Evolutionary conservation across 345 rosid genomes (phyloP).

Genomic region (Turritis glabra): DNA sequence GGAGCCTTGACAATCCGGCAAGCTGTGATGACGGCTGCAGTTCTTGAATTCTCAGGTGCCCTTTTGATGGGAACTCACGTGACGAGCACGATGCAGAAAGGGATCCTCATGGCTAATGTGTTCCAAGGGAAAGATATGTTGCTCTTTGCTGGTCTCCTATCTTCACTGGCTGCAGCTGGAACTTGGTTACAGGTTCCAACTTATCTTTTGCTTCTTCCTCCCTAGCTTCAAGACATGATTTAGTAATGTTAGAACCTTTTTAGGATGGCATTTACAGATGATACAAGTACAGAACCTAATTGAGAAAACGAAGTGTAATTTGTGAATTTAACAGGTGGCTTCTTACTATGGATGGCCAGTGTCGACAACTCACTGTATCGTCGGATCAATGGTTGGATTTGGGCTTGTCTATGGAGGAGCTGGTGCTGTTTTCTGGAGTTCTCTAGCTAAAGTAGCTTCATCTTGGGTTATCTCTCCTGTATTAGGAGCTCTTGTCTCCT

Average conservation of each 20-base stretch:
- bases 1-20: constrained; percentile 82
- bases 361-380: constrained; percentile 95
- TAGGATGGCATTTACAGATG: not conserved
- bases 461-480: constrained; percentile 97
- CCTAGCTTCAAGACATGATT: not conserved
- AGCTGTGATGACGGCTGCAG: constrained; percentile 85
- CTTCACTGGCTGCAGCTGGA: constrained; percentile 91
- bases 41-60: constrained; percentile 95
- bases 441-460: constrained; percentile 82
- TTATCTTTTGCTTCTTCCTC: constrained; percentile 20
- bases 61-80: constrained; percentile 98
- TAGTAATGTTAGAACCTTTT: not conserved
- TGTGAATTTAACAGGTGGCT: constrained; percentile 55
- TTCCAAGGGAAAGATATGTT: constrained; percentile 86
- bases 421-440: constrained; percentile 96
- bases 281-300: constrained; percentile 17
- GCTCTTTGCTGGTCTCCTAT: constrained; percentile 82
- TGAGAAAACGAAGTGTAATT: not conserved
- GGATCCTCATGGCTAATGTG: constrained; percentile 81
- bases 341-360: constrained; percentile 96
- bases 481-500: constrained; percentile 81
- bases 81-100: constrained; percentile 97
- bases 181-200: constrained; percentile 91
- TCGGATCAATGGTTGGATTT: constrained; percentile 98
- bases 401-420: constrained; percentile 92